A percentile compares a stretch with the other conserved stretches of the same genome.
phyloP scores from a whole-genome alignment of 768 basidiomycete genomes.

The Coprinopsis strossmayeri region DNA sequence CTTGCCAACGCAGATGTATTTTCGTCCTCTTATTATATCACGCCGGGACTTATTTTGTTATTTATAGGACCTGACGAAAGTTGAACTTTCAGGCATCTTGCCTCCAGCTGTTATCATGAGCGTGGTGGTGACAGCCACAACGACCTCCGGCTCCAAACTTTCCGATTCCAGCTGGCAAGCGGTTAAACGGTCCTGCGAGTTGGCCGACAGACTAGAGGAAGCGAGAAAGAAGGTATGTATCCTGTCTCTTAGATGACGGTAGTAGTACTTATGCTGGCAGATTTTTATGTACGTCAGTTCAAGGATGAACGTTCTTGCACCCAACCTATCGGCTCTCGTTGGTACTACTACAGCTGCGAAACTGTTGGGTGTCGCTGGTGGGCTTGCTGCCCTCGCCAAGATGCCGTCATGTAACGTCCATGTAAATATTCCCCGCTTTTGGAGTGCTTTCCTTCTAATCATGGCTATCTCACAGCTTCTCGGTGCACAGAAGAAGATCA shows the following conservation, averaged over 20 bases:
- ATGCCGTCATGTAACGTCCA: slow-evolving; percentile 96
- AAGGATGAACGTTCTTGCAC: slow-evolving; percentile 96
- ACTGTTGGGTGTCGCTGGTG: slow-evolving; percentile 94
- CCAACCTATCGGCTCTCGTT: slow-evolving; percentile 97
- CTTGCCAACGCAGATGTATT: slow-evolving; percentile 78
- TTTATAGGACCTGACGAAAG: slow-evolving; percentile 77
- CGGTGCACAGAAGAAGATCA: slow-evolving; percentile 89
- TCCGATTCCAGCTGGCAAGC: slow-evolving; percentile 68
- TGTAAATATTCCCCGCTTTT: slow-evolving; percentile 39
- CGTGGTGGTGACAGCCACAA: slow-evolving; percentile 92
- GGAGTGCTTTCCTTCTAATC: not conserved
- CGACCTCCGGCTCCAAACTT: slow-evolving; percentile 73
- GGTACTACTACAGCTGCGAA: slow-evolving; percentile 99
- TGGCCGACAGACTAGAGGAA: slow-evolving; percentile 84
- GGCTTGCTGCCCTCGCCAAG: slow-evolving; percentile 82
- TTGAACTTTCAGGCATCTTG: slow-evolving; percentile 70
- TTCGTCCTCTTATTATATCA: slow-evolving; percentile 4
- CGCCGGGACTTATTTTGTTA: slow-evolving; percentile 6
- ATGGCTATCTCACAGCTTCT: slow-evolving; percentile 53
- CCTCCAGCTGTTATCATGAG: slow-evolving; percentile 92
- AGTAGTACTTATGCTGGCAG: too few species aligned
- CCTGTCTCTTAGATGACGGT: not conserved
- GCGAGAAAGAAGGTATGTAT: slow-evolving; percentile 73
- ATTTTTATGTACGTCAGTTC: slow-evolving; percentile 99
- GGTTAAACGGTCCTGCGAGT: slow-evolving; percentile 80